Base-by-base conservation (phyloP, 2,329 filamentous ascomycete genomes). In the Aspergillus tanneri region DNA sequence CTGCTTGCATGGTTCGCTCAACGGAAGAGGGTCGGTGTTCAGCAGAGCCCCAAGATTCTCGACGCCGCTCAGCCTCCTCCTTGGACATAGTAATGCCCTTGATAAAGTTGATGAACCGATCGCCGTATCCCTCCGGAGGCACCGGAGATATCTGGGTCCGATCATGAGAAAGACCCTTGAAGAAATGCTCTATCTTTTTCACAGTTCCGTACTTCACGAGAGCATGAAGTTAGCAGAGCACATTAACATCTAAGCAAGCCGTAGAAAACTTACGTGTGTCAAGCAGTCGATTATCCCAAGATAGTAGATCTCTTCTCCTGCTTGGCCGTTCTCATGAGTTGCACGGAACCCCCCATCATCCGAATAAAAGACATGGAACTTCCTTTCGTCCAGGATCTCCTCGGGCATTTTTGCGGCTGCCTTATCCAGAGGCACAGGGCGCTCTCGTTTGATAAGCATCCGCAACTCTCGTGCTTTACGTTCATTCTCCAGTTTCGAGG, bases 221-320 rank as follows among this genome's bases (percentile, higher is more conserved):
- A 28, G 22, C 22, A 2, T n/a, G 10, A 18, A 12, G 24, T 47
- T 28, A 42, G 38, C 32, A n/a, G 37, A 14, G 27, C n/a, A 37
- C 9, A 8, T 14, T 1, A 2, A 24, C 12, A 25, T 22, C 23
- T 4, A 18, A 24, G 14, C 10, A 24, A 18, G 28, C 11, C 14
- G 22, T 40, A 5, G n/a, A 45, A 44, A 40, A 82, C 88, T 83
- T 80, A 95, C 90, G 69, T 96, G 90, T 61, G 93, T 99, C 62
- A 99, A 77, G 70, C 93, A 99, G 72, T 99, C 93, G 69, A 99
- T 99, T 61, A 99, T 95, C 27, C 93, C 95, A 6, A 99, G 82
- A 67, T 99, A 99, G 71, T 99, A 99, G 34, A 99, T 90, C 71
- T 96, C 90, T 46, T 96, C 89, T 2, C 87, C 91, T 1, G 88